Evolutionary conservation across 2,329 filamentous ascomycete genomes (phyloP).

Genomic region (Diaporthe longicolla): DNA sequence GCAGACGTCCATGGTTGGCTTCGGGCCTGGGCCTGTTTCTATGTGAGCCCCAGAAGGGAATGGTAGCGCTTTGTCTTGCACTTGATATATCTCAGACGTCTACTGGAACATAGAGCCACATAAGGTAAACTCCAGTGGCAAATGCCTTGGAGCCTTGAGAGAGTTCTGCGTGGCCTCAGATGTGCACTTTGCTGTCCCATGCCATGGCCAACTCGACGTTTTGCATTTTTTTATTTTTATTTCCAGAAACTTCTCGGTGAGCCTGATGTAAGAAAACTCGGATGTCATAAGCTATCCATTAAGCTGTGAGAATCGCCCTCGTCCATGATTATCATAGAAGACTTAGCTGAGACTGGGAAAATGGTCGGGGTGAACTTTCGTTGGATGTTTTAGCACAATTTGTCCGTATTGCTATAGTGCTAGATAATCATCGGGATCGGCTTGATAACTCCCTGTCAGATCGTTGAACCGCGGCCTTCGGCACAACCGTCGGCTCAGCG

Average conservation of each 20-base stretch:
- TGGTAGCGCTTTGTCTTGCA: neutral
- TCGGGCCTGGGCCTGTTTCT: too few species aligned
- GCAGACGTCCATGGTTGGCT: neutral
- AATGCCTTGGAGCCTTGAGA: too few species aligned
- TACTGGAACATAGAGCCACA: neutral
- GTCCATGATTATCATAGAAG: neutral
- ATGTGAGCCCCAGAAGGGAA: too few species aligned
- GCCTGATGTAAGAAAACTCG: too few species aligned
- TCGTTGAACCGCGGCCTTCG: neutral
- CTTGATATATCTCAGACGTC: neutral
- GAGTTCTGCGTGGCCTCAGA: neutral
- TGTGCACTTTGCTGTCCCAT: neutral
- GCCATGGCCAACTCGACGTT: neutral
- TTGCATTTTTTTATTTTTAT: too few species aligned
- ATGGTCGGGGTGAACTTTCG: too few species aligned
- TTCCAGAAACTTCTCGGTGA: neutral
- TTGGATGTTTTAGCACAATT: too few species aligned
- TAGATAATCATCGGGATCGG: constrained; percentile 2
- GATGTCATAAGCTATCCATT: neutral
- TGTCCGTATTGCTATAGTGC: neutral
- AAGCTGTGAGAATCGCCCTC: neutral
- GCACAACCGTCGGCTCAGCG: neutral
- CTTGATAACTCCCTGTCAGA: neutral
- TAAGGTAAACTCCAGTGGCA: too few species aligned
- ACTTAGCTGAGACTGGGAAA: neutral